Base-by-base conservation (phyloP, 169 alveolate genomes). In the Plasmodium reichenowi region DNA sequence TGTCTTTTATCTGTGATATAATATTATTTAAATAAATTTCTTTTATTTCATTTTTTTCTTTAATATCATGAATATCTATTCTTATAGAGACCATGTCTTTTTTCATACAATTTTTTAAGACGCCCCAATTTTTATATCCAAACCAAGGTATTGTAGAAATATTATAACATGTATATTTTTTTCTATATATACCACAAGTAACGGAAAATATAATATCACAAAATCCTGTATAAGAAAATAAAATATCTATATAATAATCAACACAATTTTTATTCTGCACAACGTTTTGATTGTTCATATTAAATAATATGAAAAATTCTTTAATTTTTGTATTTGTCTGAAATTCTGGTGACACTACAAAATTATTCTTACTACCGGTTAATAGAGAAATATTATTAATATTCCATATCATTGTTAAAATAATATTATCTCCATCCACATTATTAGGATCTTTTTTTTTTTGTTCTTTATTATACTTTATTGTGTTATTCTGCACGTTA, bases 181-280 rank as follows among this genome's bases (percentile, higher is more conserved):
- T 83, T 48, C 48, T 48, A 58, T 83, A 70, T 0, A 32, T 17
- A 1, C 91, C 91, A 59, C 91, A 83, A 0, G 72, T 26, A 6
- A 83, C 91, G 10, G 91, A 83, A 56, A 68, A 83, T 5, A 83
- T 47, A 13, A 83, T 68, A 29, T 83, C 91, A 50, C 91, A 83
- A 32, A 67, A 83, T 17, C 91, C 91, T 29, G 91, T 83, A 43
- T 83, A 83, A n/a, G 91, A 70, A 72, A 83, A 83, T 32, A 83
- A 48, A 24, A 83, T 20, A 26, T 20, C 91, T 32, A 83, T 58
- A n/a, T 70, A 56, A 45, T 26, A 54, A 12, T 83, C 47, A 15
- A 17, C 62, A 52, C 62, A 10, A 0, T 12, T 52, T 62, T 26
- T 2, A 26, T 26, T 26, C 0, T 26, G 2, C 2, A 17, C 22